Evolutionary conservation across 2,329 filamentous ascomycete species (phyloP).

Genomic region (Phialophora macrospora): DNA sequence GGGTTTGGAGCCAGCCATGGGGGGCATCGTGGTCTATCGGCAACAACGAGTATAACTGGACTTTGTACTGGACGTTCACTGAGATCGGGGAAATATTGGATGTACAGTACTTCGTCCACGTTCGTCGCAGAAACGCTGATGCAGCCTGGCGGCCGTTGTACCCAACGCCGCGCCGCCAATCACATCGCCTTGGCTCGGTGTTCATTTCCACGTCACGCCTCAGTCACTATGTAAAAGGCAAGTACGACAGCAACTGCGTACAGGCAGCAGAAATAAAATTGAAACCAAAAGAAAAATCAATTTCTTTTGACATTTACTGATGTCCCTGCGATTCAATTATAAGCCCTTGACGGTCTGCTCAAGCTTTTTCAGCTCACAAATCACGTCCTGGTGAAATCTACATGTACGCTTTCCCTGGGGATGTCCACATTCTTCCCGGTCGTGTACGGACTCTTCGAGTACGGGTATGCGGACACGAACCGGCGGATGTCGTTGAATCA

Average conservation of each 20-base stretch:
- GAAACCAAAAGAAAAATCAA: too few relatives aligned
- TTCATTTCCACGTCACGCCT: neutral
- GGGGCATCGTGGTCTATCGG: conserved; percentile 11
- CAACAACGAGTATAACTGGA: neutral
- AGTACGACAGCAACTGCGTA: neutral
- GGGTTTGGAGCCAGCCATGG: conserved; percentile 50
- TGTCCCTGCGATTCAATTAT: neutral
- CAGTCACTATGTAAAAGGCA: neutral
- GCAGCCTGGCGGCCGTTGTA: neutral
- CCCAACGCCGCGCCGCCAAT: neutral
- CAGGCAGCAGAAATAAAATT: neutral
- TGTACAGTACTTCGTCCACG: neutral
- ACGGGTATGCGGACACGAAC: conserved; percentile 14
- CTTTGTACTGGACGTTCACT: neutral
- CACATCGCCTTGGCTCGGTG: neutral
- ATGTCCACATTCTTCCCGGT: conserved; percentile 31
- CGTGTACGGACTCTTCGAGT: conserved; percentile 32
- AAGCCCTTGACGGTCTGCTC: neutral
- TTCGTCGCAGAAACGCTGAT: neutral
- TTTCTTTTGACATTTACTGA: too few relatives aligned
- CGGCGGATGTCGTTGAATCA: conserved; percentile 37
- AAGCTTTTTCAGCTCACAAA: conserved; percentile 36
- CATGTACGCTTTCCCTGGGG: conserved; percentile 24
- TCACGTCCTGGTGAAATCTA: conserved; percentile 32
- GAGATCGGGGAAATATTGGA: neutral